phyloP scores from a whole-genome alignment of 768 basidiomycete species.

The Leccinum subtestaceum region DNA sequence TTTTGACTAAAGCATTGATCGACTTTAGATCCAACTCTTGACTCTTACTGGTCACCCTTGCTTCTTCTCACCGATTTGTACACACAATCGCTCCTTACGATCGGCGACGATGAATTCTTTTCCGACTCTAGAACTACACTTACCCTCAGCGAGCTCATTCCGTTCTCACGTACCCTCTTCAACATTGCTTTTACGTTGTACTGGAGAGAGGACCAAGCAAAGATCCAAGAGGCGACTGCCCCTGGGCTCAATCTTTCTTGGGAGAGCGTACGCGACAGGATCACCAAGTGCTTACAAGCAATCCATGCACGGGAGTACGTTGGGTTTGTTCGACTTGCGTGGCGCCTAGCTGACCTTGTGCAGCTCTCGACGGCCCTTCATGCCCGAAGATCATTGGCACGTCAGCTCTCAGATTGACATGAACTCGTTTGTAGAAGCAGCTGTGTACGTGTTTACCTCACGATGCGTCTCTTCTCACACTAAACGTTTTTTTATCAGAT shows the following conservation, averaged over 20 bases:
- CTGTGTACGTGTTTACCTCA: conserved; percentile 50
- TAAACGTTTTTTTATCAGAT: conserved; percentile 35
- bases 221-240: conserved; percentile 39
- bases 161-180: conserved; percentile 73
- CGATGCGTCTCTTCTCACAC: neutral
- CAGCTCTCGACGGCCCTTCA: conserved; percentile 83
- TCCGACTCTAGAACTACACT: conserved; percentile 70
- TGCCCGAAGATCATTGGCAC: conserved; percentile 83
- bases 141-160: conserved; percentile 72
- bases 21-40: conserved; percentile 43
- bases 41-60: conserved; percentile 60
- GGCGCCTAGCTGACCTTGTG: conserved; percentile 5
- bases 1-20: conserved; percentile 4
- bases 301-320: conserved; percentile 89
- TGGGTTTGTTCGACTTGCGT: neutral
- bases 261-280: conserved; percentile 70
- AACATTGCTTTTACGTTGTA: conserved; percentile 83
- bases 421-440: conserved; percentile 79
- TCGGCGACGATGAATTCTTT: conserved; percentile 98
- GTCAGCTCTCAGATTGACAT: conserved; percentile 60
- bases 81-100: conserved; percentile 78
- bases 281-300: conserved; percentile 74
- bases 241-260: conserved; percentile 45
- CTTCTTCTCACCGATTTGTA: conserved; percentile 82
- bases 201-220: conserved; percentile 49